A percentile compares a stretch with the other conserved stretches of the same genome.
Conservation (phyloP, 345 rosid genomes). For the Sapria himalayana region DNA sequence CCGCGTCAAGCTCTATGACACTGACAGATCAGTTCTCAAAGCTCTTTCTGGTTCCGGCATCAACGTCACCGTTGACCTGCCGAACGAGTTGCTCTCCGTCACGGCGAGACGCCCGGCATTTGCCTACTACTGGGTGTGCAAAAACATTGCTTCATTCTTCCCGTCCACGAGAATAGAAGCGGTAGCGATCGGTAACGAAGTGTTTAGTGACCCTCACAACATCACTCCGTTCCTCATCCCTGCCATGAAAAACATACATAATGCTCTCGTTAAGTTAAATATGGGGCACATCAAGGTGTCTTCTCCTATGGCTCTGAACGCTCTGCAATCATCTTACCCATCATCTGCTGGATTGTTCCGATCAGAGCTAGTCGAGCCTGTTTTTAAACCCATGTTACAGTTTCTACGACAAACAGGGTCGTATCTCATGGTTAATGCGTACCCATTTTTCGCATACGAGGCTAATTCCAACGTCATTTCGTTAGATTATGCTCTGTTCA, state of each 20-base stretch:
- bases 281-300: constrained; percentile 55
- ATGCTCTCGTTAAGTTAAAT: constrained; percentile 35
- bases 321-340: constrained; percentile 65
- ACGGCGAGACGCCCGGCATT: constrained; percentile 37
- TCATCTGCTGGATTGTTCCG: constrained; percentile 86
- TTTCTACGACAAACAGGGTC: constrained; percentile 89
- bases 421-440: constrained; percentile 69
- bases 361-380: constrained; percentile 44
- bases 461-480: constrained; percentile 81
- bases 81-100: constrained; percentile 45
- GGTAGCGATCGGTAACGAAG: constrained; percentile 88
- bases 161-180: constrained; percentile 68
- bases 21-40: constrained; percentile 62
- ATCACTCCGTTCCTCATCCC: constrained; percentile 46
- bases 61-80: constrained; percentile 72
- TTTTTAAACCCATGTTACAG: constrained; percentile 55
- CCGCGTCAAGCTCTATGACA: constrained; percentile 57
- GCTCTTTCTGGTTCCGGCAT: constrained; percentile 59
- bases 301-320: constrained; percentile 73
- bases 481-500: constrained; percentile 61
- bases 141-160: constrained; percentile 45
- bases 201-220: constrained; percentile 64
- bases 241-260: constrained; percentile 76
- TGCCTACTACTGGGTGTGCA: constrained; percentile 49
- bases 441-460: constrained; percentile 89